Conservation (phyloP, 768 basidiomycete genomes). For the Naganishia randhawae region DNA sequence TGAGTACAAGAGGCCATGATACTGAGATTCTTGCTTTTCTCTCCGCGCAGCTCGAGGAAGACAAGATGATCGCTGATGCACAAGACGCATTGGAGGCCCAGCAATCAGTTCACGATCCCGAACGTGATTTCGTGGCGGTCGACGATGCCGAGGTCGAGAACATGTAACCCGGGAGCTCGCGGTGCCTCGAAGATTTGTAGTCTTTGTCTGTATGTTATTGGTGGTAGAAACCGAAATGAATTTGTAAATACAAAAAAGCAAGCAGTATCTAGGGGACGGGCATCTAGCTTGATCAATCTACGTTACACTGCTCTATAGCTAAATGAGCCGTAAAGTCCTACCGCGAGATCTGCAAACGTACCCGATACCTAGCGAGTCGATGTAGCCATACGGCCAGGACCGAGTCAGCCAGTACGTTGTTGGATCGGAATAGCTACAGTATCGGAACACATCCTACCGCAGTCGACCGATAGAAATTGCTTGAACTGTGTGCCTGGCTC, state of each 20-base stretch:
- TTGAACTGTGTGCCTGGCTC: not conserved
- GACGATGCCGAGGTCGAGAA: slow-evolving; percentile 37
- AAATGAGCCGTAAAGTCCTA: too few relatives aligned
- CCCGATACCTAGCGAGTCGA: too few relatives aligned
- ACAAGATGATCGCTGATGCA: slow-evolving; percentile 51
- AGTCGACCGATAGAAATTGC: slow-evolving; percentile 3
- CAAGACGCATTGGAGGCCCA: slow-evolving; percentile 49
- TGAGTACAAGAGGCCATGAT: not conserved
- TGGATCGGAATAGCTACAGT: not conserved
- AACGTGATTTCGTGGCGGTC: slow-evolving; percentile 29
- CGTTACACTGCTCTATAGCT: too few relatives aligned
- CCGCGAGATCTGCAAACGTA: not conserved
- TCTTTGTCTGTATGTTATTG: not conserved
- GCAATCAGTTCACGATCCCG: slow-evolving; percentile 34
- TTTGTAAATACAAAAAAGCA: not conserved
- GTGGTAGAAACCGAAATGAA: not conserved
- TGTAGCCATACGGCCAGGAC: too few relatives aligned
- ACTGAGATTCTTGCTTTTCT: not conserved
- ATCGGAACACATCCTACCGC: not conserved
- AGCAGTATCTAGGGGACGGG: not conserved
- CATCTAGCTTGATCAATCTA: too few relatives aligned
- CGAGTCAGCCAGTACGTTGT: not conserved
- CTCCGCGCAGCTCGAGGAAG: slow-evolving; percentile 64
- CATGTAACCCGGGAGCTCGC: slow-evolving; percentile 15
- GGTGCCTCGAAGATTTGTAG: not conserved